These are phyloP conservation scores for Apiospora marii DNA, from an alignment of 2,329 filamentous ascomycete genomes.

Conservation along the genomic window DNA sequence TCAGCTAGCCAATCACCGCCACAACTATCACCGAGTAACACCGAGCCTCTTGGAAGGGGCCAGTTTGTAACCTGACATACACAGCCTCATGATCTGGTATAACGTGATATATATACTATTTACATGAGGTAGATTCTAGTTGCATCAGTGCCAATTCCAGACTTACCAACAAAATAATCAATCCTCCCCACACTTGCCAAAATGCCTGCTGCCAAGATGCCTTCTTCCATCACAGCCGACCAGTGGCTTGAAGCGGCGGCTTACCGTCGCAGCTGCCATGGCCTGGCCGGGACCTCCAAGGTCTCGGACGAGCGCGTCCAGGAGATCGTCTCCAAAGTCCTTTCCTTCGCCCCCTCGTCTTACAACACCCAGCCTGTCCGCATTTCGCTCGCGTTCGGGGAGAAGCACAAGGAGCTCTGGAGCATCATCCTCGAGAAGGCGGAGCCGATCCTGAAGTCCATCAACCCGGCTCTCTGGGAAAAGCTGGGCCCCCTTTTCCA, in stretches of 20 bases:
- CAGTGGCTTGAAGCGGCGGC: constrained; percentile 38
- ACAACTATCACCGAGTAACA: no score
- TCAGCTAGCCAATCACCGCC: no score
- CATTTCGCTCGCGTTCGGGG: constrained; percentile 33
- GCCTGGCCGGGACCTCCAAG: constrained; percentile 36
- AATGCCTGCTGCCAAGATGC: no score
- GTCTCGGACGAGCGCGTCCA: constrained; percentile 41
- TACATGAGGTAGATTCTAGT: no score
- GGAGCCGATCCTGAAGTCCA: constrained; percentile 32
- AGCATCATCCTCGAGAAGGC: constrained; percentile 31
- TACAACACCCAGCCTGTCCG: constrained; percentile 38
- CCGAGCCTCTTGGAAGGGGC: no score
- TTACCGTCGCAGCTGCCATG: constrained; percentile 41
- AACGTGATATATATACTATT: no score
- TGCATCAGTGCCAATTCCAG: no score
- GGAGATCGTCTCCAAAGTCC: constrained; percentile 37
- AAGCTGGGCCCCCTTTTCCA: constrained; percentile 30
- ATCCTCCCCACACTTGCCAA: no score
- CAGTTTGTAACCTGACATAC: no score
- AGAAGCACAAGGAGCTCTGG: constrained; percentile 37
- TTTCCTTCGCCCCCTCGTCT: constrained; percentile 35
- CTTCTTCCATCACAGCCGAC: constrained; percentile 30
- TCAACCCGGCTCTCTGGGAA: constrained; percentile 34
- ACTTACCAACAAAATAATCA: no score
- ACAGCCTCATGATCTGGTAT: no score